Conservation (phyloP, 148 eudicot species). For the Silene latifolia region DNA sequence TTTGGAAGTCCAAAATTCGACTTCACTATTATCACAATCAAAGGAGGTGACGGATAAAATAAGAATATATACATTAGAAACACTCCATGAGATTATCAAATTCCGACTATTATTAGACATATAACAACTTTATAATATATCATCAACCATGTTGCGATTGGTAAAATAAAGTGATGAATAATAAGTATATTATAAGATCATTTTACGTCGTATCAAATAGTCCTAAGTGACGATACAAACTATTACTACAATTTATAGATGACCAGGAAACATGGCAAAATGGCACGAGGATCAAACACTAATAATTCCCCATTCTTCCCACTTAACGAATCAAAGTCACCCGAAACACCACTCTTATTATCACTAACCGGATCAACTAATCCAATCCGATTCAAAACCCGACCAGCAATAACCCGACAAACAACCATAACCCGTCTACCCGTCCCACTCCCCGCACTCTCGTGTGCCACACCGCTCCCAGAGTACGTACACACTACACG, state of each 20-base stretch:
- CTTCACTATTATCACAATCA: no score
- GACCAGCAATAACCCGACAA: constrained; percentile 93
- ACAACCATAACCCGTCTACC: constrained; percentile 79
- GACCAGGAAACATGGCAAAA: constrained; percentile 87
- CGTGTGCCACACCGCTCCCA: constrained; percentile 81
- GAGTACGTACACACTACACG: constrained; percentile 45
- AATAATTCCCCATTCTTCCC: constrained; percentile 76
- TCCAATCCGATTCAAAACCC: constrained; percentile 45
- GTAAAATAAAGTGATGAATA: no score
- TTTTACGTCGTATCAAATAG: neutral
- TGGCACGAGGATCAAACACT: constrained; percentile 83
- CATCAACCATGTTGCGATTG: no score
- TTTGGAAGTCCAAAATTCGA: no score
- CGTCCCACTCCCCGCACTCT: constrained; percentile 65
- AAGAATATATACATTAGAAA: no score
- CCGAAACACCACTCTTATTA: constrained; percentile 22
- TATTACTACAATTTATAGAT: constrained; percentile 43
- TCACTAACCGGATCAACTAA: constrained; percentile 52
- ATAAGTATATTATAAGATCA: neutral
- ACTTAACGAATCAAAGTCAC: constrained; percentile 64
- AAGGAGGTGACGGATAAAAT: no score
- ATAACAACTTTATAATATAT: no score
- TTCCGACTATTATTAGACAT: neutral
- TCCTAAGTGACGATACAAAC: neutral
- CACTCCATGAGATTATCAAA: no score